Percentiles rank a stretch among this genome's conserved stretches.
These are phyloP conservation scores for Lyophyllum decastes DNA, from an alignment of 768 basidiomycete species.

Conservation along the genomic window DNA sequence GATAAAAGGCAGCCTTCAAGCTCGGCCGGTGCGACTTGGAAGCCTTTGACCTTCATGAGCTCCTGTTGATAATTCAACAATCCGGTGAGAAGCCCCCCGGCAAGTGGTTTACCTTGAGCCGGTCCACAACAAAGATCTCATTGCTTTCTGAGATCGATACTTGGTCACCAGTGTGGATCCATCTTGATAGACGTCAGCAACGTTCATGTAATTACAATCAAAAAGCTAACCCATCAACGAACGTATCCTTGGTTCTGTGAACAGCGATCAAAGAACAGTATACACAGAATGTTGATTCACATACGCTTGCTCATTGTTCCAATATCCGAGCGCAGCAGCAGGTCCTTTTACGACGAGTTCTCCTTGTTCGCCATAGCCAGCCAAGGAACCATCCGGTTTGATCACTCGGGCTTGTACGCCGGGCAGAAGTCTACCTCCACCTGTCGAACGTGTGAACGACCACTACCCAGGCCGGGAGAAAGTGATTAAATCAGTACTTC, in stretches of 20 bases:
- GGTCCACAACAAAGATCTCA: constrained; percentile 59
- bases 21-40: constrained; percentile 57
- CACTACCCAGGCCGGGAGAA: background rate
- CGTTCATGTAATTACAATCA: background rate
- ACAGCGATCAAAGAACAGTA: constrained; percentile 1
- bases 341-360: constrained; percentile 50
- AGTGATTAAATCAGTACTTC: constrained; percentile 28
- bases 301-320: constrained; percentile 53
- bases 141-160: constrained; percentile 48
- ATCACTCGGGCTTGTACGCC: constrained; percentile 46
- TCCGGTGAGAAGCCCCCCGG: too few relatives aligned
- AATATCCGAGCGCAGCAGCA: constrained; percentile 42
- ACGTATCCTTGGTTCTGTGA: constrained; percentile 57
- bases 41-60: constrained; percentile 66
- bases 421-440: constrained; percentile 44
- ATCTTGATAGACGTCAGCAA: constrained; percentile 33
- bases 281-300: constrained; percentile 22
- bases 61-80: constrained; percentile 39
- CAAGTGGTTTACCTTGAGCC: constrained; percentile 48
- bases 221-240: constrained; percentile 50
- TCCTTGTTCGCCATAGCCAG: constrained; percentile 44
- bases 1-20: constrained; percentile 50
- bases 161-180: constrained; percentile 68
- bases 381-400: constrained; percentile 45
- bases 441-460: constrained; percentile 17